Conservation (phyloP, 129 eudicot genomes). For the Helichrysum umbraculigerum region DNA sequence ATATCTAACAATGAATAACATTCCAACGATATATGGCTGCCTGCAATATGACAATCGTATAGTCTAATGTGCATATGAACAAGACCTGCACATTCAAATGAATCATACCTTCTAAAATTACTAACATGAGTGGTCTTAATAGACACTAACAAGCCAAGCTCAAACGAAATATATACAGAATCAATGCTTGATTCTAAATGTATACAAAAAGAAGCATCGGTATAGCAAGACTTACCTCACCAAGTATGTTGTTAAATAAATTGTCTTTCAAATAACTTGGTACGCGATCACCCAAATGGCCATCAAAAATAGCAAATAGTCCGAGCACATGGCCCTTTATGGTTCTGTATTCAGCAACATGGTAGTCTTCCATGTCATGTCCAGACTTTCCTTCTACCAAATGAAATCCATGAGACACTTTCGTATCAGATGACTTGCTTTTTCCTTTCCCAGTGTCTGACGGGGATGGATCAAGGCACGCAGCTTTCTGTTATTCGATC, state of each 20-base stretch:
- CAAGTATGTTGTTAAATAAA: slow-evolving; percentile 69
- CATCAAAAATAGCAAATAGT: slow-evolving; percentile 78
- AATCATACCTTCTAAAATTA: not conserved
- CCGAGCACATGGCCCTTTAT: slow-evolving; percentile 63
- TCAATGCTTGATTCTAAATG: slow-evolving; percentile 2
- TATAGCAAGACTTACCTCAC: slow-evolving; percentile 44
- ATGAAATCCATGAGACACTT: slow-evolving; percentile 69
- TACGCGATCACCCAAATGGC: slow-evolving; percentile 76
- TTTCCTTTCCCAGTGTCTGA: slow-evolving; percentile 70
- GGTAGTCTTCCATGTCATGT: slow-evolving; percentile 89
- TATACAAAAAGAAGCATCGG: slow-evolving; percentile 7
- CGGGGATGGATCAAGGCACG: slow-evolving; percentile 56
- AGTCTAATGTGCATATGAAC: not conserved
- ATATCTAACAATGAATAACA: not conserved
- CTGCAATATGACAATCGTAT: not conserved
- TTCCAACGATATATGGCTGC: not conserved
- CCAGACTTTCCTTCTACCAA: slow-evolving; percentile 79
- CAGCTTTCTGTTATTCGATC: slow-evolving; percentile 48
- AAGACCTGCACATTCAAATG: not conserved
- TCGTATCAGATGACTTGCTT: slow-evolving; percentile 51
- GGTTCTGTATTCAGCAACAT: slow-evolving; percentile 69
- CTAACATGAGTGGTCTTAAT: not conserved
- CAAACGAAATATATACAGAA: not conserved
- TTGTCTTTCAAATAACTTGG: slow-evolving; percentile 70
- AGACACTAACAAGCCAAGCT: not conserved